Base-by-base conservation (phyloP, 2,329 filamentous ascomycete species). In the Ophiostoma australiae region DNA sequence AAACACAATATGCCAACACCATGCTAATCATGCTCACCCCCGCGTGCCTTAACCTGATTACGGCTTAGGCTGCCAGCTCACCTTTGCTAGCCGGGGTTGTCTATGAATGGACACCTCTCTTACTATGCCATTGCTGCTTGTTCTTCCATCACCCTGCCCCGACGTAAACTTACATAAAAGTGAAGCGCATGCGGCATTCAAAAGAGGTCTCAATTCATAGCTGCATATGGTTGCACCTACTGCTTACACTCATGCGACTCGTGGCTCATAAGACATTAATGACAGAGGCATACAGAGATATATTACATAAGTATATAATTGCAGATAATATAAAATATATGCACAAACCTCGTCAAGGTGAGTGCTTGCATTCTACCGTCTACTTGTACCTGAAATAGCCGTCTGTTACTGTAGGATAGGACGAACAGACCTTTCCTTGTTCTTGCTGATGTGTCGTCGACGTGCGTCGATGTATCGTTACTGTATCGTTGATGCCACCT, bases 21-120 rank as follows among this genome's bases (percentile, higher is more conserved):
- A 55, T 27, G 23, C 52, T 13, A 13, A 17, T 20, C 48, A 55
- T 27, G 23, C 52, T 13, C 4, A 17, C 58, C 58, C 52, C 58
- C 58, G 58, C 27, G 58, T 27, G 23, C 58, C 27, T 33, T 27
- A 33, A 17, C 33, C 58, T 33, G 52, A 8, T 33, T 63, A 4
- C 33, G 27, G 27, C 7, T 63, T 63, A 33, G 58, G 27, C 58
- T 63, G 58, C 58, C 27, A 63, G 58, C 58, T 63, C 58, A 63
- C 58, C 58, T 33, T 63, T 33, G 7, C 58, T 31, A 61, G 55
- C 55, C 27, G 1, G n/a, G 48, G 2, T 55, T n/a, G 48, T 55
- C 48, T 55, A 0, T 48, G 17, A 6, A 27, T 15, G 13, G 52
- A 58, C 17, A 48, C 23, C 10, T 58, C 6, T 58, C 3, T 31